Conservation (phyloP, 805 yeast genomes). For the Candida tibetensis region DNA sequence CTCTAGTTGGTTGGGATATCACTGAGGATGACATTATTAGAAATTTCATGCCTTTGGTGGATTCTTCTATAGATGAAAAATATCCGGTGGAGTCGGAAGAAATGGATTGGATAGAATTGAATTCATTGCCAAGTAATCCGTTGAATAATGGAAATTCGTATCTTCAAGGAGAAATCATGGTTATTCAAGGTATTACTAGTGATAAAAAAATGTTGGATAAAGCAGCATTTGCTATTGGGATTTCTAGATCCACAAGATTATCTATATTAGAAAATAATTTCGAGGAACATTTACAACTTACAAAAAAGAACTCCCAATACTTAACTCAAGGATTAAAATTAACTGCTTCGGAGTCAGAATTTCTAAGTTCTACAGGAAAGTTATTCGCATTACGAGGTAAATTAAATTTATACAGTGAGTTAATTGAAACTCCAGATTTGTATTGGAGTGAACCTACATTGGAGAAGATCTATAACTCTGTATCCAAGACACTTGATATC, state of each 20-base stretch:
- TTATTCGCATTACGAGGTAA: constrained; percentile 76
- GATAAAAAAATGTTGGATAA: constrained; percentile 60
- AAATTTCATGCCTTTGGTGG: constrained; percentile 52
- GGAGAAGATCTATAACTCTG: constrained; percentile 69
- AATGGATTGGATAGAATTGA: constrained; percentile 67
- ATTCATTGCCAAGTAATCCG: constrained; percentile 20
- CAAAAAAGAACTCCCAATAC: constrained; percentile 62
- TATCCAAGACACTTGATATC: constrained; percentile 72
- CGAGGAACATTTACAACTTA: constrained; percentile 63
- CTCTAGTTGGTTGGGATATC: constrained; percentile 82
- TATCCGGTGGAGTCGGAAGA: constrained; percentile 73
- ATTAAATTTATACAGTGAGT: constrained; percentile 79
- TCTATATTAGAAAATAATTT: constrained; percentile 74
- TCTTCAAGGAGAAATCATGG: constrained; percentile 67
- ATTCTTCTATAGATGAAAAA: constrained; percentile 40
- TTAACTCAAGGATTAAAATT: constrained; percentile 59
- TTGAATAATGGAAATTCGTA: constrained; percentile 30
- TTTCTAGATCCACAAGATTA: constrained; percentile 81
- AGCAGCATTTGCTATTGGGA: constrained; percentile 85
- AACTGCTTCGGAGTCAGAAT: constrained; percentile 51
- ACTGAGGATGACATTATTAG: constrained; percentile 50
- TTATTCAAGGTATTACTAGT: constrained; percentile 53
- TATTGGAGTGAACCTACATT: constrained; percentile 91
- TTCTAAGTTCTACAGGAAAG: constrained; percentile 68
- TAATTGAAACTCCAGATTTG: constrained; percentile 88